These are phyloP conservation scores for Alectoria sarmentosa DNA, from an alignment of 495 filamentous ascomycete species.

Conservation along the genomic window DNA sequence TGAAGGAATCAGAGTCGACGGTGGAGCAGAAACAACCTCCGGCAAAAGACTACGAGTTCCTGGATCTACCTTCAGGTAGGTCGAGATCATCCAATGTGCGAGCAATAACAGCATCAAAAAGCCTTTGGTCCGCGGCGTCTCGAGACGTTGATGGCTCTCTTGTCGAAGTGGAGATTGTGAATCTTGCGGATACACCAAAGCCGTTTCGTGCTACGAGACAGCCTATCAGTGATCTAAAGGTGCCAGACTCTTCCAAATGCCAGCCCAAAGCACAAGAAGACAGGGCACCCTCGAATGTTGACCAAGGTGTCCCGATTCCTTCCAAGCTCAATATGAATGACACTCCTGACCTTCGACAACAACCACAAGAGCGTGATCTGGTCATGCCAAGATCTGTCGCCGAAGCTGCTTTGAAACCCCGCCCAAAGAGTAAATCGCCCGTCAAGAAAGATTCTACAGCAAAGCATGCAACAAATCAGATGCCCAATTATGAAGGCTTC, in stretches of 20 bases:
- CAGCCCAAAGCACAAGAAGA: slow-evolving; percentile 1
- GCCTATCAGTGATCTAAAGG: neutral
- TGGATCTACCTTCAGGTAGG: neutral
- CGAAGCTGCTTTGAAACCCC: slow-evolving; percentile 16
- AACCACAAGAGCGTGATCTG: neutral
- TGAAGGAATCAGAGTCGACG: slow-evolving; percentile 49
- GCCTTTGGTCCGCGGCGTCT: slow-evolving; percentile 63
- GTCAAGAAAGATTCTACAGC: slow-evolving; percentile 13
- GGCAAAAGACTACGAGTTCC: neutral
- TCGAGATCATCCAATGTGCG: slow-evolving; percentile 23
- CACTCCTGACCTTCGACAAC: neutral
- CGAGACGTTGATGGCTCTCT: slow-evolving; percentile 56
- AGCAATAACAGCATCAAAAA: slow-evolving; percentile 32
- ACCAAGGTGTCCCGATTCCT: neutral
- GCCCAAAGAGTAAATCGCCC: slow-evolving; percentile 21
- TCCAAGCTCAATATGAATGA: slow-evolving; percentile 1
- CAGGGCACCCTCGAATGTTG: neutral
- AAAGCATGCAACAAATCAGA: slow-evolving; percentile 25
- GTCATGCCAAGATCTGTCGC: slow-evolving; percentile 20
- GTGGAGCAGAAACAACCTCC: neutral
- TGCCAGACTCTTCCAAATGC: neutral
- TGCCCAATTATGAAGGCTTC: slow-evolving; percentile 58
- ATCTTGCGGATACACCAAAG: slow-evolving; percentile 45
- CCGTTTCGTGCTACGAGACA: neutral
- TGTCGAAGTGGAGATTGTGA: slow-evolving; percentile 49